phyloP scores from a whole-genome alignment of 495 filamentous ascomycete genomes.

The Terfezia claveryi region DNA sequence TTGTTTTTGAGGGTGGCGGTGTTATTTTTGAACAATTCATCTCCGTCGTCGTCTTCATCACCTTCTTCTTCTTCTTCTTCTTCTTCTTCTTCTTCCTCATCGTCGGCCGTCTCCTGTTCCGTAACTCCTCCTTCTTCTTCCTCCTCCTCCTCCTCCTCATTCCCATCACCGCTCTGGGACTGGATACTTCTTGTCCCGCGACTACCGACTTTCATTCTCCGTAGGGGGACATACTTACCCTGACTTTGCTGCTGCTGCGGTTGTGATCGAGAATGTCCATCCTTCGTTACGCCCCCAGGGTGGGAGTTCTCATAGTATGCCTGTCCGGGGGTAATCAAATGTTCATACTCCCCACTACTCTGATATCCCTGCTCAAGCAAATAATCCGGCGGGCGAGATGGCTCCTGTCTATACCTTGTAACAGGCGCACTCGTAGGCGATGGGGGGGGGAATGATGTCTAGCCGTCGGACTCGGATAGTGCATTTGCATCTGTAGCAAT shows the following conservation, averaged over 20 bases:
- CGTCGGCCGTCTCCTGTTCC: constrained; percentile 10
- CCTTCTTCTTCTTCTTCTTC: constrained; percentile 22
- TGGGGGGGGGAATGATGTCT: neutral
- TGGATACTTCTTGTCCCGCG: constrained; percentile 12
- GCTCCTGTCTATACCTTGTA: neutral
- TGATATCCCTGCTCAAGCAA: constrained; percentile 1
- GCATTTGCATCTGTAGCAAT: constrained; percentile 11
- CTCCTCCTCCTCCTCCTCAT: constrained; percentile 5
- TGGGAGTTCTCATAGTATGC: constrained; percentile 18
- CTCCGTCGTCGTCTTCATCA: constrained; percentile 19
- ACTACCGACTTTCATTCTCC: neutral
- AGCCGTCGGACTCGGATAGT: neutral
- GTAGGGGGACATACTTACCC: constrained; percentile 35
- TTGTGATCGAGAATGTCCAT: constrained; percentile 24
- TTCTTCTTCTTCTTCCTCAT: constrained; percentile 20
- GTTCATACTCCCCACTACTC: neutral
- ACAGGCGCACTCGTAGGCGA: neutral
- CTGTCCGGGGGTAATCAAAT: neutral
- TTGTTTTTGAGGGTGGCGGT: constrained; percentile 17
- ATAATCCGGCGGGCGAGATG: neutral
- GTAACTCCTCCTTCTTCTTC: constrained; percentile 11
- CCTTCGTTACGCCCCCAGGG: neutral
- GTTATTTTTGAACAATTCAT: constrained; percentile 13
- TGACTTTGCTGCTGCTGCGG: constrained; percentile 63
- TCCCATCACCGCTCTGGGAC: constrained; percentile 3